Conservation (phyloP, 106 monocot genomes). For the Apostasia shenzhenica region DNA sequence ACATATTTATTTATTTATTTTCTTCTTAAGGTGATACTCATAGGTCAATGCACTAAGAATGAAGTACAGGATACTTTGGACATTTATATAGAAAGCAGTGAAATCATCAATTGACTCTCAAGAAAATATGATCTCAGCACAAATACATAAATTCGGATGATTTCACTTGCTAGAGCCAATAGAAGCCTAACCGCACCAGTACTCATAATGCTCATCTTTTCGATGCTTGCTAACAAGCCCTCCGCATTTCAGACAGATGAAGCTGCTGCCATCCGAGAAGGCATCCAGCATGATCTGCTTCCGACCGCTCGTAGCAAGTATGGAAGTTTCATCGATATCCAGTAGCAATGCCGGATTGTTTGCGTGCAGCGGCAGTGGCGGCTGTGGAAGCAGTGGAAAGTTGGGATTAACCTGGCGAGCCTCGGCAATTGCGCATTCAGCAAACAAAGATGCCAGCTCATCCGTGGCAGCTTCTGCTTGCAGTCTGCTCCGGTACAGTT, state of each 20-base stretch:
- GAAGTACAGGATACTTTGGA: too few relatives aligned
- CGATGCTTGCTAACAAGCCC: conserved; percentile 76
- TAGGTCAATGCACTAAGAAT: too few relatives aligned
- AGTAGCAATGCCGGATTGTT: conserved; percentile 6
- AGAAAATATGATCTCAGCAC: too few relatives aligned
- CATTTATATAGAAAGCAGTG: too few relatives aligned
- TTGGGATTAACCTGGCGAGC: conserved; percentile 21
- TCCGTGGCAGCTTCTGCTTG: conserved; percentile 35
- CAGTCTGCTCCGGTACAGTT: conserved; percentile 55
- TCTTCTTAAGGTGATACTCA: too few relatives aligned
- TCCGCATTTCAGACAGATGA: conserved; percentile 84
- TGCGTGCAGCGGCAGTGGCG: neutral
- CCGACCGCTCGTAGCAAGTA: conserved; percentile 76
- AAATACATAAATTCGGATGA: too few relatives aligned
- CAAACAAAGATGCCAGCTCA: conserved; percentile 78
- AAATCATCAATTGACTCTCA: too few relatives aligned
- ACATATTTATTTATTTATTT: too few relatives aligned
- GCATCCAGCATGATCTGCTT: conserved; percentile 85
- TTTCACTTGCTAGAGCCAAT: too few relatives aligned
- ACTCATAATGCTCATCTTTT: conserved; percentile 73
- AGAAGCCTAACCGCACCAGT: conserved; percentile 58
- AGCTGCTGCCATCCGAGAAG: conserved; percentile 91
- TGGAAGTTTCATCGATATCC: conserved; percentile 26
- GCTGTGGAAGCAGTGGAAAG: neutral
- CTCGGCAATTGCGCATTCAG: conserved; percentile 88